These are phyloP conservation scores for Akebia trifoliata DNA, from an alignment of 164 flowering plant species.

Conservation along the genomic window DNA sequence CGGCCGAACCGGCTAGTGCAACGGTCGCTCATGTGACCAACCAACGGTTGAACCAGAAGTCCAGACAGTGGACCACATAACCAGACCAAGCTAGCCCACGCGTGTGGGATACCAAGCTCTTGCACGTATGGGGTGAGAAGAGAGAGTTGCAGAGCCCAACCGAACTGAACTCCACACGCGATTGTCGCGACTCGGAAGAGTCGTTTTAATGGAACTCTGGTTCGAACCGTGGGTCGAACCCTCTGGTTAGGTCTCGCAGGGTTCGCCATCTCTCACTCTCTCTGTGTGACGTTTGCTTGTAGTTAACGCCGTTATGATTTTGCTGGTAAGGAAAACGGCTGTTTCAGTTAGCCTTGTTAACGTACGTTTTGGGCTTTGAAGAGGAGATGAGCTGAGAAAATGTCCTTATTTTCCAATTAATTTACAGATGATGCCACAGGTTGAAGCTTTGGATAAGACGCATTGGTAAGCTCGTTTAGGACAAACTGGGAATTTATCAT, in stretches of 20 bases:
- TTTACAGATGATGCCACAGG: too few relatives aligned
- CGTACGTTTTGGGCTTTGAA: too few relatives aligned
- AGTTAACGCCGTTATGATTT: too few relatives aligned
- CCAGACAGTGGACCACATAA: slow-evolving; percentile 97
- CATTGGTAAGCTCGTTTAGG: too few relatives aligned
- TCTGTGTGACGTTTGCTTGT: too few relatives aligned
- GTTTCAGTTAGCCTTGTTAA: too few relatives aligned
- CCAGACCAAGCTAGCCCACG: slow-evolving; percentile 87
- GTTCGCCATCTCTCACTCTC: slow-evolving; percentile 20
- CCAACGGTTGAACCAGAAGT: slow-evolving; percentile 81
- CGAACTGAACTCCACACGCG: slow-evolving; percentile 92
- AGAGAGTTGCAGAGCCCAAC: slow-evolving; percentile 97
- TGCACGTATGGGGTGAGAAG: slow-evolving; percentile 93
- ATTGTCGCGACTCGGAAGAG: slow-evolving; percentile 71
- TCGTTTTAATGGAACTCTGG: slow-evolving; percentile 37
- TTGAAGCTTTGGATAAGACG: too few relatives aligned
- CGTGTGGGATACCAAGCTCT: slow-evolving; percentile 94
- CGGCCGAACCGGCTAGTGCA: slow-evolving; percentile 74
- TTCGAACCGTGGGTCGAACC: slow-evolving; percentile 14
- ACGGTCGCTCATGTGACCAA: slow-evolving; percentile 82
- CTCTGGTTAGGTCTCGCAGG: slow-evolving; percentile 18
- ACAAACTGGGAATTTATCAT: too few relatives aligned
- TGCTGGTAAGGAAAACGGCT: too few relatives aligned
- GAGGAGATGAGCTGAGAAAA: too few relatives aligned
- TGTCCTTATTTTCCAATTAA: too few relatives aligned